These are phyloP conservation scores for Plectranthus barbatus DNA, from an alignment of 257 asterid species.

Conservation along the genomic window DNA sequence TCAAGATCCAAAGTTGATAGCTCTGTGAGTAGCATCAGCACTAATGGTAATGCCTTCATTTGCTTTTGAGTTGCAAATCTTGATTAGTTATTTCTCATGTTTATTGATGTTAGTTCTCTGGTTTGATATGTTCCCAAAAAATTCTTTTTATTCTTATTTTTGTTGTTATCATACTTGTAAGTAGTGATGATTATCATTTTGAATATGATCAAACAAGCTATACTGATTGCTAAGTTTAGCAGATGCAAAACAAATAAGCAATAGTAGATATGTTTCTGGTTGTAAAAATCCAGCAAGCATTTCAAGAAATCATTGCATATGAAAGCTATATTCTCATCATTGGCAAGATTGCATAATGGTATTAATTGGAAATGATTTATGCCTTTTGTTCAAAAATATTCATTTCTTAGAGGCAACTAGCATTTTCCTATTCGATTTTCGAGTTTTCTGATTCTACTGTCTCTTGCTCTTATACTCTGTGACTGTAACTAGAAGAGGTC, in stretches of 20 bases:
- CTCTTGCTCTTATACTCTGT: not conserved
- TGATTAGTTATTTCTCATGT: not conserved
- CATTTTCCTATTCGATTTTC: not conserved
- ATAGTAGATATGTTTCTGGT: not conserved
- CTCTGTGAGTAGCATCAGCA: conserved; percentile 44
- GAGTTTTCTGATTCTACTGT: not conserved
- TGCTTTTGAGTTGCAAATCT: not conserved
- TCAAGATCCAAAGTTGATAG: conserved; percentile 70
- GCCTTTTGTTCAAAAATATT: not conserved
- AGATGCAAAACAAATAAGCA: not conserved
- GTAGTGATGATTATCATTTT: not conserved
- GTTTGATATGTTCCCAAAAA: not conserved
- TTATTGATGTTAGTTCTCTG: not conserved
- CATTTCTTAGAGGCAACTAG: not conserved
- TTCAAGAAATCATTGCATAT: not conserved
- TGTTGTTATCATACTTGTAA: not conserved
- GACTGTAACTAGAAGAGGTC: not conserved
- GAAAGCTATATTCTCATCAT: not conserved
- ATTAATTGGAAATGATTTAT: not conserved
- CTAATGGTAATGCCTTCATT: conserved; percentile 35
- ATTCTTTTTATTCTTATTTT: not conserved
- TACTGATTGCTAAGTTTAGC: not conserved
- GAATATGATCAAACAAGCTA: not conserved
- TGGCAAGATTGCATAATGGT: not conserved
- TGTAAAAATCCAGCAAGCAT: not conserved